Base-by-base conservation (phyloP, 2,329 filamentous ascomycete genomes). In the Ceratocystis colombiana region DNA sequence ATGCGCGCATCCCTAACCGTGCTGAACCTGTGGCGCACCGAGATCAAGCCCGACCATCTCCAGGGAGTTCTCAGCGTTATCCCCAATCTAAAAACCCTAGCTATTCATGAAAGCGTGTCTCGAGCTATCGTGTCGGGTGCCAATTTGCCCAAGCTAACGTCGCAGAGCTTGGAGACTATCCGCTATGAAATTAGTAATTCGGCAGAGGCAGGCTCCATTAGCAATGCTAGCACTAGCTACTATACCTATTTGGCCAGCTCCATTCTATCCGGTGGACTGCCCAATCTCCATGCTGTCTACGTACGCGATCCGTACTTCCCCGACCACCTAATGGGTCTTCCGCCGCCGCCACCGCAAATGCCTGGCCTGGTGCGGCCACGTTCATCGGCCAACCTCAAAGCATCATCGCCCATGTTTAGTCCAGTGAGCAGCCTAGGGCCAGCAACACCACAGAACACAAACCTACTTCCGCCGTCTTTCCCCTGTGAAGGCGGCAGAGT, bases 181-280 rank as follows among this genome's bases (percentile, higher is more conserved):
- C 87, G 93, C 71, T 96, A 87, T 73, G 93, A 96, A 75, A 89
- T 97, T 73, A 87, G 84, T 10, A 81, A 84, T 2, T 78, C 79
- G 8, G 76, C 83, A 0, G 74, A 78, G 3, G 77, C 83, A 0
- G 83, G 84, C 25, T 80, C 85, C 10, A 88, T 84, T 68, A 76
- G 79, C 7, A 79, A 76, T 68, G 77, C 81, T 28, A 81, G 81
- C 0, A 75, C 78, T 8, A 82, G 81, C 20, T 95, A 96, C 77
- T 96, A 96, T 75, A 83, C 84, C 68, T 96, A 96, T 75, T 83
- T 97, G 22, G 86, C 90, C 30, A 83, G 83, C n/a, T 96, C 90
- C 0, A 83, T 97, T 41, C 84, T 94, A 68, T 82, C 85, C 17
- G 88, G 87, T 69, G 83, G 84, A 6, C 80, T 97, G 6, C 90